Conservation (phyloP, 805 yeast species). For the Candida germanica region DNA sequence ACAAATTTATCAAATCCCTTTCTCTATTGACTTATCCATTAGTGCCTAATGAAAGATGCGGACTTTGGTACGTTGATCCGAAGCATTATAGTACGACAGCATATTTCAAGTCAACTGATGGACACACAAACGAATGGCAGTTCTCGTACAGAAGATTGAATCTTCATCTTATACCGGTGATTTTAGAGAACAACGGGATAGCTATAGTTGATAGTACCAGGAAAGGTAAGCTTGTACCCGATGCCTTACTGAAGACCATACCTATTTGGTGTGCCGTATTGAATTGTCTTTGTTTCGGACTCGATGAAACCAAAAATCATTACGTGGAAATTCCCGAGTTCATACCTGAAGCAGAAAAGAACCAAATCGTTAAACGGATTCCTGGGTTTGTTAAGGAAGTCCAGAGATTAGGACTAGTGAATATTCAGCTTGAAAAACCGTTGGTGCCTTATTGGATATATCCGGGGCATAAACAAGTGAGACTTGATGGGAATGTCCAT, state of each 20-base stretch:
- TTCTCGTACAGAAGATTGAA: conserved; percentile 74
- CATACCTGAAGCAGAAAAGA: conserved; percentile 56
- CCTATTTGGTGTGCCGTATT: conserved; percentile 91
- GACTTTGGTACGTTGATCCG: conserved; percentile 75
- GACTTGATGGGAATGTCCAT: conserved; percentile 1
- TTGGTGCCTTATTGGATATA: conserved; percentile 13
- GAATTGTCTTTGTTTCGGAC: conserved; percentile 50
- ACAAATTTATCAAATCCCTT: conserved; percentile 42
- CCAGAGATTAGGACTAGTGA: conserved; percentile 13
- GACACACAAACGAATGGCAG: conserved; percentile 79
- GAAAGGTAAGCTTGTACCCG: conserved; percentile 82
- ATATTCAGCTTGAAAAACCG: conserved; percentile 7
- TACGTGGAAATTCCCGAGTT: conserved; percentile 20
- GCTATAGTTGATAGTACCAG: conserved; percentile 81
- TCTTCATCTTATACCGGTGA: conserved; percentile 58
- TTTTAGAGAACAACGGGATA: conserved; percentile 44
- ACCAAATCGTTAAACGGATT: conserved; percentile 45
- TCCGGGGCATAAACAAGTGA: conserved; percentile 7
- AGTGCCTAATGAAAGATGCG: conserved; percentile 81
- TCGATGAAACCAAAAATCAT: conserved; percentile 6
- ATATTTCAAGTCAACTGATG: conserved; percentile 90
- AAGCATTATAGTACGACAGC: conserved; percentile 40
- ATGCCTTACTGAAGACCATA: conserved; percentile 78
- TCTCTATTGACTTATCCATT: conserved; percentile 32
- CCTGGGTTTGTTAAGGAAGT: conserved; percentile 49